Evolutionary conservation across 2,329 filamentous ascomycete genomes (phyloP).

Genomic region (Pezicula radicicola): DNA sequence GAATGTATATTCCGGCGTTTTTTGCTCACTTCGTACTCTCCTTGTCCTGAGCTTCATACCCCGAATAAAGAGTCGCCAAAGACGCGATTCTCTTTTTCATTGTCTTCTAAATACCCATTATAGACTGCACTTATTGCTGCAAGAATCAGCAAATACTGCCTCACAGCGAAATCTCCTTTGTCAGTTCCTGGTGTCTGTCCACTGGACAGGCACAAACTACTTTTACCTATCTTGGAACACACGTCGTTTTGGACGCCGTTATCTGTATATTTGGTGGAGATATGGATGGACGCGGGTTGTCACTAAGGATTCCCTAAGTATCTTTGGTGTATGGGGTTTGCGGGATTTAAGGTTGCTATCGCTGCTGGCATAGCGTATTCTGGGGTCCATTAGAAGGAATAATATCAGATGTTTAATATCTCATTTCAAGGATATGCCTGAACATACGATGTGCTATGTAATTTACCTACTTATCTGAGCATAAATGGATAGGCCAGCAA

Average conservation of each 20-base stretch:
- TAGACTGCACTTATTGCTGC: conserved; percentile 4
- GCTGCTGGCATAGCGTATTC: conserved; percentile 8
- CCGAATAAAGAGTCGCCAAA: conserved; percentile 14
- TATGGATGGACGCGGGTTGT: background rate
- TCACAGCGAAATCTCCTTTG: conserved; percentile 19
- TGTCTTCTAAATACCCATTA: conserved; percentile 2
- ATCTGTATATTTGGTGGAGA: conserved; percentile 5
- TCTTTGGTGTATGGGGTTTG: background rate
- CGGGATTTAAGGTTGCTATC: conserved; percentile 1
- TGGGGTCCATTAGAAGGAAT: conserved; percentile 10
- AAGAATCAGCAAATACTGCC: conserved; percentile 14
- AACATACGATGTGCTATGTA: background rate
- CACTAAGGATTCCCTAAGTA: background rate
- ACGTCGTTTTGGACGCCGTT: background rate
- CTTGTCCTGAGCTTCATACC: conserved; percentile 22
- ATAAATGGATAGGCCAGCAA: too few species aligned
- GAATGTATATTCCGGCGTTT: conserved; percentile 20
- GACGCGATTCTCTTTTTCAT: conserved; percentile 12
- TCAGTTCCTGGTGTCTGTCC: conserved; percentile 4
- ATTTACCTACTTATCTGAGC: too few species aligned
- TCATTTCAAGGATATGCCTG: background rate
- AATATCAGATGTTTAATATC: conserved; percentile 4
- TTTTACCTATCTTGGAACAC: background rate
- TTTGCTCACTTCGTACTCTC: conserved; percentile 15
- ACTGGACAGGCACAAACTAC: background rate